Evolutionary conservation across 2,329 filamentous ascomycete species (phyloP).

Genomic region (Teratosphaeriaceae sp.): DNA sequence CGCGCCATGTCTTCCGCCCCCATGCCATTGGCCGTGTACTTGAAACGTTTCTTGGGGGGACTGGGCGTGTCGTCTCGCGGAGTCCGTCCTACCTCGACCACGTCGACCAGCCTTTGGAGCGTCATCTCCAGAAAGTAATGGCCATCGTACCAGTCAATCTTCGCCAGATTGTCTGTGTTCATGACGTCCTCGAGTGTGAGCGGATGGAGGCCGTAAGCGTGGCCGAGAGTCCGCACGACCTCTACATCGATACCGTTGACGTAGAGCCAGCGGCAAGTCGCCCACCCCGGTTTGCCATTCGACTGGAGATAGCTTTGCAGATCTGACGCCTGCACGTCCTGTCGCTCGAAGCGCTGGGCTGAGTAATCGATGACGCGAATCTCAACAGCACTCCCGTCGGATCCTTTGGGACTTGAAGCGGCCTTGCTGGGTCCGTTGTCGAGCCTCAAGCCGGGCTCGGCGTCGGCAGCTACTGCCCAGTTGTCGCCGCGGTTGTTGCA

Average conservation of each 20-base stretch:
- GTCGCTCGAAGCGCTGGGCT: constrained; percentile 52
- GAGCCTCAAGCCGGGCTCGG: neutral
- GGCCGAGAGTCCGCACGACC: constrained; percentile 72
- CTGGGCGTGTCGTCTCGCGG: constrained; percentile 12
- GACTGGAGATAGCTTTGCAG: constrained; percentile 61
- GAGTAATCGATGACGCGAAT: constrained; percentile 86
- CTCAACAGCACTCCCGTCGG: constrained; percentile 32
- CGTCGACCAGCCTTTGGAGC: constrained; percentile 59
- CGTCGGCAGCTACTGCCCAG: neutral
- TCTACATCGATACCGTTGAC: constrained; percentile 90
- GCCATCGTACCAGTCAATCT: constrained; percentile 75
- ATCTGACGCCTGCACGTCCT: constrained; percentile 61
- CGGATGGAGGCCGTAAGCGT: constrained; percentile 69
- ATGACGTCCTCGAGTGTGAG: constrained; percentile 85
- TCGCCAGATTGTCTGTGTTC: constrained; percentile 74
- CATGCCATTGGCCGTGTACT: constrained; percentile 1
- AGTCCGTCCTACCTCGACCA: constrained; percentile 1
- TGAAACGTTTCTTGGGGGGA: constrained; percentile 5
- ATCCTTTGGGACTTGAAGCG: neutral
- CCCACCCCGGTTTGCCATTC: constrained; percentile 60
- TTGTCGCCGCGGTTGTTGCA: neutral
- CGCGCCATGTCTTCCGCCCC: neutral
- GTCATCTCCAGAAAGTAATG: constrained; percentile 38
- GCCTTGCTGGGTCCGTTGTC: neutral
- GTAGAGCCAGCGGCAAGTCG: constrained; percentile 83